phyloP scores from a whole-genome alignment of 768 basidiomycete species.

The Mycena venus region DNA sequence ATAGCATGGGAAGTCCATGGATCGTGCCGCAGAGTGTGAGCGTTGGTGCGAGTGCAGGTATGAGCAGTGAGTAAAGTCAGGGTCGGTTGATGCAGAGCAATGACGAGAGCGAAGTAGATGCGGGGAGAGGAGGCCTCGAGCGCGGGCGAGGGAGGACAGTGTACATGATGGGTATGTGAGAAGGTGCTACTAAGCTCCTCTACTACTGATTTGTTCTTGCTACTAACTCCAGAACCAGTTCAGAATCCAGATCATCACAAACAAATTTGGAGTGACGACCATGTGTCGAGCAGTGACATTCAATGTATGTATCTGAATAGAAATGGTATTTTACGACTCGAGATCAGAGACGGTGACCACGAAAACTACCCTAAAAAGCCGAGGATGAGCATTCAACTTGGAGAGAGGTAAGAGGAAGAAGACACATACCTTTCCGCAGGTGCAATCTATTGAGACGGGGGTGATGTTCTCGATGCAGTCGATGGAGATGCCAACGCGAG shows the following conservation, averaged over 20 bases:
- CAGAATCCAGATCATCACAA: constrained; percentile 8
- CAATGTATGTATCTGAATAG: constrained; percentile 57
- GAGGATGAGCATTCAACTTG: not conserved
- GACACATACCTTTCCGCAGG: constrained; percentile 87
- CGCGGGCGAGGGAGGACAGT: too few relatives aligned
- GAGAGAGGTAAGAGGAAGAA: constrained; percentile 2
- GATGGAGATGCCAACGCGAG: constrained; percentile 98
- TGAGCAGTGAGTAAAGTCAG: too few relatives aligned
- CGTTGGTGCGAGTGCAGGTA: too few relatives aligned
- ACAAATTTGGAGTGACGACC: constrained; percentile 63
- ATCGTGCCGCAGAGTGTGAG: too few relatives aligned
- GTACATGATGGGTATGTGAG: too few relatives aligned
- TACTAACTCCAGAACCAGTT: too few relatives aligned
- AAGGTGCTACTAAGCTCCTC: too few relatives aligned
- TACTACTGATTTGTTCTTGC: too few relatives aligned
- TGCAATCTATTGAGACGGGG: constrained; percentile 96
- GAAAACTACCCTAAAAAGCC: constrained; percentile 92
- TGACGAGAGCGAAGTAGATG: too few relatives aligned
- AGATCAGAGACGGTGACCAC: constrained; percentile 98
- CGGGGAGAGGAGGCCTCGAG: too few relatives aligned
- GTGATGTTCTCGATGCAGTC: constrained; percentile 99
- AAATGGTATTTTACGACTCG: constrained; percentile 46
- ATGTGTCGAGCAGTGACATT: constrained; percentile 91
- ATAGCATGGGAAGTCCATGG: too few relatives aligned
- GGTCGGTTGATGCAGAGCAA: too few relatives aligned